Evolutionary conservation across 192 early-diverging fungal species (phyloP), one percentile per base, ranked within the genome.

Genomic region (Linnemannia elongata): DNA sequence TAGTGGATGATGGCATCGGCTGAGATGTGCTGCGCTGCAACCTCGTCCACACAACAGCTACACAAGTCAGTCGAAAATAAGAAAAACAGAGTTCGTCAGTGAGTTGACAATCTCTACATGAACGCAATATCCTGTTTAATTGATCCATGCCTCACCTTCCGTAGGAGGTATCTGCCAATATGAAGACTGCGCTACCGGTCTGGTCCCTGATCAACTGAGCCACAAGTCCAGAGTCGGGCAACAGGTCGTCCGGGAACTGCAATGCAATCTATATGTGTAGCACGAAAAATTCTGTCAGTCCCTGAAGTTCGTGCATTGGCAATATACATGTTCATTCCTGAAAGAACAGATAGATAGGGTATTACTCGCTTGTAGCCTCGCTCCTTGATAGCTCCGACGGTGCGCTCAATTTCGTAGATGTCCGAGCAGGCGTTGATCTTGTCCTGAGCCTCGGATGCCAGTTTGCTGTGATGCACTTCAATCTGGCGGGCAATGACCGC

Each of bases 21-120:
- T 12, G 88, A 72, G 45, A 94, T 94, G 81, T 99, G 99, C 88
- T 97, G 92, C 10, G 97, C 97, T 33, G 99, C 98, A 2, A 99
- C 95, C 80, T 98, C 97, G 85, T 99, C 99, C 1, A 98, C 97
- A 86, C 99, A 99, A 88, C 99, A 99, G 88, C 96, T 96, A 76
- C 15, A 33, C 4, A 45, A 4, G 52, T 27, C 7, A 38, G 3
- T 12, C 13, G 13, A 45, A 45, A 78, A 75, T 5, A 36, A 78
- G 1, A 18, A 69, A 36, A 38, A 55, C 57, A n/a, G 4, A 57
- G 12, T 18, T 2, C 36, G 49, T 76, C 18, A 52, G 75, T 2
- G 30, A 15, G 10, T 60, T 39, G 49, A 55, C 30, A n/a, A 33
- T 7, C 57, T 4, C n/a, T 0, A 12, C 30, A 15, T 41, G n/a